Base-by-base conservation (phyloP, 2,329 filamentous ascomycete genomes). In the Alternaria sp. region DNA sequence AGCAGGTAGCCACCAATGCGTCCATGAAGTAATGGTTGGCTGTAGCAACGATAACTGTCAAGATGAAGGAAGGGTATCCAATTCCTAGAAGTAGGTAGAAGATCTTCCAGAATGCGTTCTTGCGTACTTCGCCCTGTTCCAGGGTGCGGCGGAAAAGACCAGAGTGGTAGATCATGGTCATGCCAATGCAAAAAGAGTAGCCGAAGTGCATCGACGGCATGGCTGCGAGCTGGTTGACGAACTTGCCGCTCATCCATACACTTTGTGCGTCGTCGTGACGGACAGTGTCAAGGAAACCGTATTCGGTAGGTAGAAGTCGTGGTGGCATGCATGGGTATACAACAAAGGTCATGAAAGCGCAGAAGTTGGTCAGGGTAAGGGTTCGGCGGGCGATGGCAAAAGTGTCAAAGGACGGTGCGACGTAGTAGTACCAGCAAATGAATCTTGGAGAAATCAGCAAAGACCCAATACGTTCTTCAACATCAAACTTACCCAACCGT, bases 341-440 rank as follows among this genome's bases (percentile, higher is more conserved):
- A 66, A 83, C 80, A 75, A 85, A 85, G 44, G 83, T 82, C 51
- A 79, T 71, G 70, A 86, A 85, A 48, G 84, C 82, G 65, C 83
- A 75, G 68, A 86, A 82, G 72, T 86, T 86, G 60, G 83, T 84
- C 22, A 86, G 76, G 6, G 80, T 82, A 72, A 83, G 78, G 34
- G 81, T 82, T 14, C 81, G 80, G 57, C 81, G 81, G 46, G 76
- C 80, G 38, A 75, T 68, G 41, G 81, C 76, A 62, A 82, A 83
- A 20, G 78, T 80, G 30, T 78, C 70, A 70, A 83, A 81, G 1
- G 79, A 83, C 4, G 84, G 83, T 4, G 87, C 86, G 42, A 84
- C 82, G 71, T 86, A 86, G 75, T 88, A 89, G 75, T 87, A 89
- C 83, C 85, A 89, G 43, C 84, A 86, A 53, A 89, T 85, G 73